A percentile compares a stretch with the other conserved stretches of the same genome.
phyloP scores from a whole-genome alignment of 2,329 filamentous ascomycete species.

The Phyllachora maydis region DNA sequence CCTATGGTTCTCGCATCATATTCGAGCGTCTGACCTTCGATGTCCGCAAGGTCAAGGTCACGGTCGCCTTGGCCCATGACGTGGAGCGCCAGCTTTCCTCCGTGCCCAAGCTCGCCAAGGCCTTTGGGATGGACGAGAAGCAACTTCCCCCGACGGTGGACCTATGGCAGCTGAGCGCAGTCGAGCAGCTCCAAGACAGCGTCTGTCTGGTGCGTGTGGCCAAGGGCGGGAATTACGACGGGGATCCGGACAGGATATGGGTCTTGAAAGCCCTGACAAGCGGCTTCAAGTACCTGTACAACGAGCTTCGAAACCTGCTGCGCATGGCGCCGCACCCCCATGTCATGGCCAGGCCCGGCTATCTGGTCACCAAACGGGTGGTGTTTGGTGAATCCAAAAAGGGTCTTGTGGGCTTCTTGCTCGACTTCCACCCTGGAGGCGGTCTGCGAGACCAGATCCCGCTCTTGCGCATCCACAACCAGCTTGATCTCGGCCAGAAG shows the following conservation, averaged over 20 bases:
- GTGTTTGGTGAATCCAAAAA: constrained; percentile 33
- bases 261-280: constrained; percentile 38
- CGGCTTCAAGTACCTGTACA: constrained; percentile 37
- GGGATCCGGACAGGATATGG: constrained; percentile 15
- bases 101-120: constrained; percentile 14
- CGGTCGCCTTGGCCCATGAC: constrained; percentile 25
- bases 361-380: constrained; percentile 33
- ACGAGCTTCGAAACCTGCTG: constrained; percentile 35
- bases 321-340: constrained; percentile 27
- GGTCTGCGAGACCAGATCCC: constrained; percentile 34
- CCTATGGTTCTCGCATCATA: constrained; percentile 37
- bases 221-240: neutral
- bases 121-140: constrained; percentile 19
- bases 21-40: constrained; percentile 27
- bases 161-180: constrained; percentile 24
- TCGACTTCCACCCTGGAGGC: constrained; percentile 30
- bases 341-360: constrained; percentile 26
- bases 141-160: constrained; percentile 24
- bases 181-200: constrained; percentile 35
- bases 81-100: constrained; percentile 31
- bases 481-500: constrained; percentile 20
- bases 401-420: constrained; percentile 33
- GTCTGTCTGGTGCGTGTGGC: constrained; percentile 28
- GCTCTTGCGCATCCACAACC: constrained; percentile 22
- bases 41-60: constrained; percentile 21